phyloP scores from a whole-genome alignment of 1,139 yeast genomes.

The Yamadazyma dendronema region DNA sequence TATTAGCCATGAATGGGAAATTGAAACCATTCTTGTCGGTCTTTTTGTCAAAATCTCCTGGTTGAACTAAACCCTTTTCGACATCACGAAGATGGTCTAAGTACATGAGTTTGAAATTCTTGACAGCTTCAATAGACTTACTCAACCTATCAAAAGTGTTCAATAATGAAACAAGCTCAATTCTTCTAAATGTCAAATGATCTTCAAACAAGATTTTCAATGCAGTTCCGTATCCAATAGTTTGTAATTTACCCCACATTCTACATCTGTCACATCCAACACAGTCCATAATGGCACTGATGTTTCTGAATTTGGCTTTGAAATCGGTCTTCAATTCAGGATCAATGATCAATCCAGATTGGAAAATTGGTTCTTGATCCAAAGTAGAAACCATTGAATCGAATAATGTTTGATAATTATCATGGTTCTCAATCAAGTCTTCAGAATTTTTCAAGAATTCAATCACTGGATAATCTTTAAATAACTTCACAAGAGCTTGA shows the following conservation, averaged over 20 bases:
- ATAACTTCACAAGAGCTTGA: conserved; percentile 71
- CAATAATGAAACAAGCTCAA: conserved; percentile 84
- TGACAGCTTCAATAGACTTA: conserved; percentile 75
- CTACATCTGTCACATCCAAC: conserved; percentile 98
- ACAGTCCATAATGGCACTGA: conserved; percentile 93
- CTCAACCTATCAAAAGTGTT: conserved; percentile 92
- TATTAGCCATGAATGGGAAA: conserved; percentile 37
- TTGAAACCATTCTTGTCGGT: conserved; percentile 32
- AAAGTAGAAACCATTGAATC: conserved; percentile 13
- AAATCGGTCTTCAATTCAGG: conserved; percentile 78
- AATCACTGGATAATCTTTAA: conserved; percentile 21
- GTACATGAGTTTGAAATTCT: conserved; percentile 63
- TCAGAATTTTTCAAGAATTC: conserved; percentile 15
- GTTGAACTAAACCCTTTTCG: conserved; percentile 37
- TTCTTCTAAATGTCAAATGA: conserved; percentile 60
- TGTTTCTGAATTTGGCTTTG: conserved; percentile 80
- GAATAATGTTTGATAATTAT: conserved; percentile 39
- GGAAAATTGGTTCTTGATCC: conserved; percentile 40
- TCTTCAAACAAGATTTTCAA: conserved; percentile 81
- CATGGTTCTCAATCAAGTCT: conserved; percentile 23
- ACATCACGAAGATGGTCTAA: conserved; percentile 42
- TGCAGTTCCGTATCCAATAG: conserved; percentile 96
- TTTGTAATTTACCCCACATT: conserved; percentile 96
- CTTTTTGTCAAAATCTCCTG: conserved; percentile 41
- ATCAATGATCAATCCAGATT: conserved; percentile 41